phyloP scores from a whole-genome alignment of 441 rosid genomes.

The Populus hybrid region DNA sequence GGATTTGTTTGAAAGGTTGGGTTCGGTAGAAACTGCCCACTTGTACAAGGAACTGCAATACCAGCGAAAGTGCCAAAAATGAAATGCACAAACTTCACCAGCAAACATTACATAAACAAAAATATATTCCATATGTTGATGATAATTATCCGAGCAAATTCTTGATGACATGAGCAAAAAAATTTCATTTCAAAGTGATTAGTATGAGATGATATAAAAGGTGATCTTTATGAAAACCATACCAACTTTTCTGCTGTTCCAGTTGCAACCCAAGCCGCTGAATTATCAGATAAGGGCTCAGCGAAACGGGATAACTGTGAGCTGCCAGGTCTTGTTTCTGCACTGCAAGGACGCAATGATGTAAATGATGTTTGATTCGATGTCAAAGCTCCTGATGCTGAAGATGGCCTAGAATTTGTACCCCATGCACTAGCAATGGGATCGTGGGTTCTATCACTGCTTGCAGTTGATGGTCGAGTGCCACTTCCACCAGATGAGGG shows the following conservation, averaged over 20 bases:
- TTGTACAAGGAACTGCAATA: neutral
- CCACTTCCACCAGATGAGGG: conserved; percentile 98
- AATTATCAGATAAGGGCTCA: conserved; percentile 64
- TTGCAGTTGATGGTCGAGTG: conserved; percentile 92
- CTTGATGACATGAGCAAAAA: neutral
- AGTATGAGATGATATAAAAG: neutral
- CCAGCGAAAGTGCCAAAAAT: neutral
- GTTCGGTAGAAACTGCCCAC: neutral
- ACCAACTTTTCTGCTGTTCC: conserved; percentile 67
- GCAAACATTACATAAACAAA: neutral
- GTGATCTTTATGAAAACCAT: conserved; percentile 23
- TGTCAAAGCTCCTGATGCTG: conserved; percentile 84
- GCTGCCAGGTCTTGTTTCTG: conserved; percentile 98
- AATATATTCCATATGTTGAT: neutral
- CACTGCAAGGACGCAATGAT: conserved; percentile 90
- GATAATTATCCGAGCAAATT: neutral
- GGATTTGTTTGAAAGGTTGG: neutral
- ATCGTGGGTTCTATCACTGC: conserved; percentile 77
- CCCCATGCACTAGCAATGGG: conserved; percentile 60
- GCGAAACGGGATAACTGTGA: conserved; percentile 97
- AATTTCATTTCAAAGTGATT: neutral
- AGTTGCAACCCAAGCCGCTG: conserved; percentile 54
- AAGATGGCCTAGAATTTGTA: conserved; percentile 89
- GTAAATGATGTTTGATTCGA: conserved; percentile 67
- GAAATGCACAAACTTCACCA: neutral